These are phyloP conservation scores for Calonectria fujianensis DNA, from an alignment of 2,329 filamentous ascomycete species.

Conservation along the genomic window DNA sequence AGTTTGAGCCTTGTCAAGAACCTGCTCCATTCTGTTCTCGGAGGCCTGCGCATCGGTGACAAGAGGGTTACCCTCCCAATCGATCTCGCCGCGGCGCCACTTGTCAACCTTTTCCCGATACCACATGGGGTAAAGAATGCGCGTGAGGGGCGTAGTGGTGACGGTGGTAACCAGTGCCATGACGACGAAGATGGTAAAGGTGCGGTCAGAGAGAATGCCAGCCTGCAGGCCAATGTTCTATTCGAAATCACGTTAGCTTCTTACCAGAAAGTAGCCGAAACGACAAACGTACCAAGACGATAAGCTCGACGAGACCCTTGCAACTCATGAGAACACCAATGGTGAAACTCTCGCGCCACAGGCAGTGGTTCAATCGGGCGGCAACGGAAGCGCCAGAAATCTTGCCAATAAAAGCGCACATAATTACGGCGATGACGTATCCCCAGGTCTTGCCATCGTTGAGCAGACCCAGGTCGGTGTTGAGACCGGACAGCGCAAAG, in stretches of 20 bases:
- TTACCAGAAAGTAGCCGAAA: rapidly evolving
- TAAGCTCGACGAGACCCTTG: conserved; percentile 95
- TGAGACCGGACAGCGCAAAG: conserved; percentile 93
- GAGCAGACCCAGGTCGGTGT: conserved; percentile 89
- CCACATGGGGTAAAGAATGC: conserved; percentile 82
- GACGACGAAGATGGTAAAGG: conserved; percentile 95
- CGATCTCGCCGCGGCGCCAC: conserved; percentile 88
- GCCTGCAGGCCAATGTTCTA: conserved; percentile 87
- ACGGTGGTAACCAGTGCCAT: conserved; percentile 95
- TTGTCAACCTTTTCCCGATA: conserved; percentile 72
- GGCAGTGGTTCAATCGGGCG: conserved; percentile 79
- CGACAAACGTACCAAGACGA: conserved; percentile 82
- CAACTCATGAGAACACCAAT: conserved; percentile 97
- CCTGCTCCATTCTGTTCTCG: conserved; percentile 54
- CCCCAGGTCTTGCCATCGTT: conserved; percentile 90
- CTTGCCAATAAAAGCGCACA: conserved; percentile 89
- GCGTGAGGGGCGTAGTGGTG: conserved; percentile 85
- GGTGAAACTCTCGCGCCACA: conserved; percentile 93
- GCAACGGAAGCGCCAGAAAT: conserved; percentile 88
- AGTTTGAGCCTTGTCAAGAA: conserved; percentile 53
- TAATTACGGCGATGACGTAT: conserved; percentile 89
- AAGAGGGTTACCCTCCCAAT: conserved; percentile 79
- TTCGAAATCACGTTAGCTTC: not conserved
- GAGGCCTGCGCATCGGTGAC: conserved; percentile 51
- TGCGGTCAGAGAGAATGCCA: conserved; percentile 84